Conservation (phyloP, 306 rosid species). For the Cicer judaicum region DNA sequence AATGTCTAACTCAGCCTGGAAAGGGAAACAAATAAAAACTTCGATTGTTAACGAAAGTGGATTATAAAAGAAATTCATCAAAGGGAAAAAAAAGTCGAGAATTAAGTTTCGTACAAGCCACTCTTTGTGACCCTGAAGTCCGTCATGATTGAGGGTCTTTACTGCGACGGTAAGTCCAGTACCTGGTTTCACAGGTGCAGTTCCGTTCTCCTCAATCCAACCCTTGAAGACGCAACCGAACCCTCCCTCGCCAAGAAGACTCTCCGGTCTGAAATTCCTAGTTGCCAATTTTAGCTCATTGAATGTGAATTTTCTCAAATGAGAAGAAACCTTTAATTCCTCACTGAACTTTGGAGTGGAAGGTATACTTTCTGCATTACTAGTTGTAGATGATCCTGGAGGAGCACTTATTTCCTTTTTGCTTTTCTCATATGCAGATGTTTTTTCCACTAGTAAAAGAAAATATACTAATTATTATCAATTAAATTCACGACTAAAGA, state of each 20-base stretch:
- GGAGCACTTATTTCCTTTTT: constrained; percentile 57
- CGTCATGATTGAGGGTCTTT: constrained; percentile 96
- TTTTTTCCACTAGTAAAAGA: constrained; percentile 52
- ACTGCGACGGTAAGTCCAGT: constrained; percentile 98
- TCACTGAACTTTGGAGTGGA: constrained; percentile 83
- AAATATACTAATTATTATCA: constrained; percentile 24
- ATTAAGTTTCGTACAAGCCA: constrained; percentile 80
- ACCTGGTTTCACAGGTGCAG: constrained; percentile 97
- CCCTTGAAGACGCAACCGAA: constrained; percentile 98
- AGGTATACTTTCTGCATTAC: constrained; percentile 76
- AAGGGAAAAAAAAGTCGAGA: constrained; percentile 8
- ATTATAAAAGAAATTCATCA: constrained; percentile 14
- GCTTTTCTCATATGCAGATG: constrained; percentile 59
- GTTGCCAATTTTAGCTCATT: constrained; percentile 88
- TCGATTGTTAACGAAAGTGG: constrained; percentile 39
- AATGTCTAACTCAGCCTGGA: constrained; percentile 88
- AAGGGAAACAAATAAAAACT: constrained; percentile 24
- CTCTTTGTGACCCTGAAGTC: constrained; percentile 98
- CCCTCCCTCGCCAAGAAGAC: constrained; percentile 98
- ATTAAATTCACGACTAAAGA: constrained; percentile 8
- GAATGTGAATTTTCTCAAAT: constrained; percentile 85
- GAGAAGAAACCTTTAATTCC: constrained; percentile 84
- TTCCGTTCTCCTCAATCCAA: constrained; percentile 96
- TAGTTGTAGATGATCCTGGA: constrained; percentile 72
- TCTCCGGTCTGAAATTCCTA: constrained; percentile 94